Evolutionary conservation across 2,329 filamentous ascomycete species (phyloP).

Genomic region (Penicillium oxalicum): DNA sequence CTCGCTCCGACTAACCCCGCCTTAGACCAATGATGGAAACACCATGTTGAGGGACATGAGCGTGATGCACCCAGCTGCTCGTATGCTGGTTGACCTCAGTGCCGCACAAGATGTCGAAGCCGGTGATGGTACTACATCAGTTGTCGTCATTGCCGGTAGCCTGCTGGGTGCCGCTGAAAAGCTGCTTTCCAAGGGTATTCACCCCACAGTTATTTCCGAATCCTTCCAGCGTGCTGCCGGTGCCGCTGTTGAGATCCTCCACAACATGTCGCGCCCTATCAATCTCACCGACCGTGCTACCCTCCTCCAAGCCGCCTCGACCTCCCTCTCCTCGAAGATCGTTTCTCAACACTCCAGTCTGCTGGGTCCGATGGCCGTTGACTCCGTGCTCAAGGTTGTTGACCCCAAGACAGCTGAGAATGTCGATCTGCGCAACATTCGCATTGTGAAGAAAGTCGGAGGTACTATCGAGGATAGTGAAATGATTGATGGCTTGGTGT

Average conservation of each 20-base stretch:
- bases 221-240: slow-evolving; percentile 91
- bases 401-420: slow-evolving; percentile 94
- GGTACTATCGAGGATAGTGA: slow-evolving; percentile 98
- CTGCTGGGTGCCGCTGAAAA: slow-evolving; percentile 89
- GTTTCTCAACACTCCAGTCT: slow-evolving; percentile 94
- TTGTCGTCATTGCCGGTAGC: slow-evolving; percentile 95
- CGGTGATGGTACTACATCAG: slow-evolving; percentile 95
- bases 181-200: slow-evolving; percentile 83
- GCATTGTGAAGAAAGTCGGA: slow-evolving; percentile 94
- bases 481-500: slow-evolving; percentile 87
- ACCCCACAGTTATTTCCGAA: slow-evolving; percentile 96
- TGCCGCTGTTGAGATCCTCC: slow-evolving; percentile 80
- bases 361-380: slow-evolving; percentile 95
- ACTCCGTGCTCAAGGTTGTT: slow-evolving; percentile 92
- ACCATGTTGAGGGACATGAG: slow-evolving; percentile 99
- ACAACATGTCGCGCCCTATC: slow-evolving; percentile 94
- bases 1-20: slow-evolving; percentile 26
- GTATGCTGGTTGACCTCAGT: slow-evolving; percentile 97
- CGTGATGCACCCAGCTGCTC: slow-evolving; percentile 98
- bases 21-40: slow-evolving; percentile 88
- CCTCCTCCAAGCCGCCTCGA: slow-evolving; percentile 92
- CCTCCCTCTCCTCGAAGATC: slow-evolving; percentile 96
- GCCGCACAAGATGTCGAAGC: slow-evolving; percentile 97
- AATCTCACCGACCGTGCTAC: slow-evolving; percentile 79
- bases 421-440: slow-evolving; percentile 91